These are phyloP conservation scores for Botrytis squamosa DNA, from an alignment of 2,329 filamentous ascomycete genomes.

Conservation along the genomic window DNA sequence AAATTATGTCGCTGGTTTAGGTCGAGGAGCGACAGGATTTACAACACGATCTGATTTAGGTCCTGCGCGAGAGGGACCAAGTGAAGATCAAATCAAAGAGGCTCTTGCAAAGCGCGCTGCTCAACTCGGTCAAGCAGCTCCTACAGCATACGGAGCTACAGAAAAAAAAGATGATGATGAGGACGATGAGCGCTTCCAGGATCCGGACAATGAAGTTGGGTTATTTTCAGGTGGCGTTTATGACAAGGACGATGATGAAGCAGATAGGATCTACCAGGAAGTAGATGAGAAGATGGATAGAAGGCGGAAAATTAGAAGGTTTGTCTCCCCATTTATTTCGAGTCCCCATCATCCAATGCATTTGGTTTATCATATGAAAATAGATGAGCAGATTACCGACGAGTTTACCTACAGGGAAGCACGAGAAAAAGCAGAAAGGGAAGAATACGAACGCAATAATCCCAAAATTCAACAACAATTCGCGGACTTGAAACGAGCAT, in stretches of 20 bases:
- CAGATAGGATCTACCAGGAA: slow-evolving; percentile 90
- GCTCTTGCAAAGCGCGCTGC: slow-evolving; percentile 91
- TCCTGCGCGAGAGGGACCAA: slow-evolving; percentile 90
- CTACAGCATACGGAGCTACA: slow-evolving; percentile 67
- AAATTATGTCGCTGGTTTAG: slow-evolving; percentile 93
- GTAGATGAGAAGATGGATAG: slow-evolving; percentile 97
- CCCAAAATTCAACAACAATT: slow-evolving; percentile 99
- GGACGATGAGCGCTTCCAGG: slow-evolving; percentile 81
- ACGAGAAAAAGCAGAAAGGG: slow-evolving; percentile 84
- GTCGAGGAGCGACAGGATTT: slow-evolving; percentile 96
- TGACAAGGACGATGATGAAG: slow-evolving; percentile 96
- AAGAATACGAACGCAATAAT: slow-evolving; percentile 96
- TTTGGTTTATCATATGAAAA: slow-evolving; percentile 66
- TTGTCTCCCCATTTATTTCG: slow-evolving; percentile 48
- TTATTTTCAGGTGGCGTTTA: slow-evolving; percentile 94
- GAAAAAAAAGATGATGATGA: slow-evolving; percentile 62
- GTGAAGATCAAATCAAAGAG: slow-evolving; percentile 97
- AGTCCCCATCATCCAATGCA: slow-evolving; percentile 42
- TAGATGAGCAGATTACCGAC: slow-evolving; percentile 78
- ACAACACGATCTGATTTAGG: slow-evolving; percentile 96
- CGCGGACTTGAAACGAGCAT: slow-evolving; percentile 87
- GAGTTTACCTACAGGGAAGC: slow-evolving; percentile 76
- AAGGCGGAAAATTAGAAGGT: slow-evolving; percentile 82
- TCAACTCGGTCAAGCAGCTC: slow-evolving; percentile 69
- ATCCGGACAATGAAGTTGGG: slow-evolving; percentile 95